Evolutionary conservation across 768 basidiomycete species (phyloP).

Genomic region (Tricholoma sp.): DNA sequence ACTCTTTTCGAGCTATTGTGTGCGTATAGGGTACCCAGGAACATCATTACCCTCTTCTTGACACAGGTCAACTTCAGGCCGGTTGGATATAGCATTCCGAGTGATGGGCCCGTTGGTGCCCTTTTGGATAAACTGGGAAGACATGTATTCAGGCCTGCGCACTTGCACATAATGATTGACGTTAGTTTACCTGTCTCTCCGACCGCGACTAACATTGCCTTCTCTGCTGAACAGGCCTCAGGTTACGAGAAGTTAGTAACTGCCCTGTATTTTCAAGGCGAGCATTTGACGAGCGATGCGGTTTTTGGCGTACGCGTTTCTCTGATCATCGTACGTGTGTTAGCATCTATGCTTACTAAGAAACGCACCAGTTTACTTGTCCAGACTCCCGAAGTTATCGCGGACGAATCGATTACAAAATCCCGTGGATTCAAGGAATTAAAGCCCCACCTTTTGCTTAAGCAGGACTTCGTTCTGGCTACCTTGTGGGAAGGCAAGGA

Average conservation of each 20-base stretch:
- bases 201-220: neutral
- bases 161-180: slow-evolving; percentile 70
- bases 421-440: slow-evolving; percentile 46
- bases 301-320: slow-evolving; percentile 83
- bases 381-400: slow-evolving; percentile 49
- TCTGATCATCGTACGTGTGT: slow-evolving; percentile 58
- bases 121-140: slow-evolving; percentile 52
- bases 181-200: slow-evolving; percentile 25
- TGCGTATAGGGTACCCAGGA: slow-evolving; percentile 13
- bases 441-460: slow-evolving; percentile 33
- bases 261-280: slow-evolving; percentile 69
- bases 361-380: neutral
- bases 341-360: neutral
- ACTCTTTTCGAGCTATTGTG: slow-evolving; percentile 69
- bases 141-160: slow-evolving; percentile 75
- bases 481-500: slow-evolving; percentile 33
- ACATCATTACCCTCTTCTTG: neutral
- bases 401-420: slow-evolving; percentile 48
- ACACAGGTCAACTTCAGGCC: slow-evolving; percentile 25
- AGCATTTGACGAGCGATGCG: slow-evolving; percentile 65
- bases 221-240: slow-evolving; percentile 43
- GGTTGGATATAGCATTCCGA: slow-evolving; percentile 70
- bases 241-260: slow-evolving; percentile 72
- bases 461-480: slow-evolving; percentile 37
- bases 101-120: slow-evolving; percentile 70